phyloP scores from a whole-genome alignment of 176 grass and related monocot genomes.

The Rhipidocladum racemiflorum region DNA sequence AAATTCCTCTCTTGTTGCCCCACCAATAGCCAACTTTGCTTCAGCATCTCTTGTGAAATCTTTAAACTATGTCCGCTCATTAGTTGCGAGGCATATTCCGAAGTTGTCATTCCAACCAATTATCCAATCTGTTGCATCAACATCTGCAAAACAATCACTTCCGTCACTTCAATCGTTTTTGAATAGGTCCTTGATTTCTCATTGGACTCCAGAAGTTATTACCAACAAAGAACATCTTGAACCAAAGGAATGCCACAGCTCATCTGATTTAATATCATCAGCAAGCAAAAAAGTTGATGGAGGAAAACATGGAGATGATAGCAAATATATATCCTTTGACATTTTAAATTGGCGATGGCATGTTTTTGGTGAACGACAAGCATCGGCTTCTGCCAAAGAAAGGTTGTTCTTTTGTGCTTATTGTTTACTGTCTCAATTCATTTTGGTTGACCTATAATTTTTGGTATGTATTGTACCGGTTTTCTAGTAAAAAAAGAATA shows the following conservation, averaged over 20 bases:
- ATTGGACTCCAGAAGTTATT: slow-evolving; percentile 64
- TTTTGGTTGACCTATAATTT: not conserved
- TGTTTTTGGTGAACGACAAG: slow-evolving; percentile 47
- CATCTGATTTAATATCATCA: slow-evolving; percentile 53
- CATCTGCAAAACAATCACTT: slow-evolving; percentile 68
- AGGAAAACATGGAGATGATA: slow-evolving; percentile 46
- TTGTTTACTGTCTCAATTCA: not conserved
- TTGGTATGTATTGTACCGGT: not conserved
- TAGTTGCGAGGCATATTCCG: slow-evolving; percentile 87
- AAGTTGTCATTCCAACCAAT: slow-evolving; percentile 85
- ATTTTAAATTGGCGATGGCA: slow-evolving; percentile 91
- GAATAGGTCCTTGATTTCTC: slow-evolving; percentile 68
- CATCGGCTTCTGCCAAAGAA: slow-evolving; percentile 55
- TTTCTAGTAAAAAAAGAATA: not conserved
- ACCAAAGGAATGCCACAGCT: slow-evolving; percentile 51
- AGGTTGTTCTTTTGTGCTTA: slow-evolving; percentile 45
- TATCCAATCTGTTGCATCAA: slow-evolving; percentile 33
- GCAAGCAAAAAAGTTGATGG: slow-evolving; percentile 52
- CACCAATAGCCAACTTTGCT: slow-evolving; percentile 62
- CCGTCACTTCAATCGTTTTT: slow-evolving; percentile 65
- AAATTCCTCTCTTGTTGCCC: slow-evolving; percentile 48
- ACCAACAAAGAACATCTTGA: slow-evolving; percentile 60
- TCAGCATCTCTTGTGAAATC: slow-evolving; percentile 89
- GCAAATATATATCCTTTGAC: slow-evolving; percentile 85
- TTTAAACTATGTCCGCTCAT: slow-evolving; percentile 87